Percentiles rank a stretch among this genome's conserved stretches.
These are phyloP conservation scores for Geotrichum australiense DNA, from an alignment of 1,139 yeast genomes.

Conservation along the genomic window DNA sequence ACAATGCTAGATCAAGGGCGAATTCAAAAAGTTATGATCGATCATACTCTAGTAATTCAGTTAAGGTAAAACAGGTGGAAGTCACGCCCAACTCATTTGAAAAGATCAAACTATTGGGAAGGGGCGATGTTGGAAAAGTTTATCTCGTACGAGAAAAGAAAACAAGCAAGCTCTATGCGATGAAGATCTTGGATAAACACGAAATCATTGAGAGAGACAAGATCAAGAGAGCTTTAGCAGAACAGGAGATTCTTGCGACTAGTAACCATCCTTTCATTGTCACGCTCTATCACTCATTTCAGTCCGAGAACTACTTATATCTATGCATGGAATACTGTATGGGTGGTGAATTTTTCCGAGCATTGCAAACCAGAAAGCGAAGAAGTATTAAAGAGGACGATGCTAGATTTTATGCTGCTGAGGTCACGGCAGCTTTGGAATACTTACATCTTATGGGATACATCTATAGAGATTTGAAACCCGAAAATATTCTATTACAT, in stretches of 20 bases:
- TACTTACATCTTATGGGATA: slow-evolving; percentile 94
- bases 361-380: slow-evolving; percentile 82
- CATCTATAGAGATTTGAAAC: slow-evolving; percentile 89
- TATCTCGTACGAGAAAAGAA: slow-evolving; percentile 79
- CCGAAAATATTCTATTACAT: slow-evolving; percentile 87
- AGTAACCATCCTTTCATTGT: slow-evolving; percentile 97
- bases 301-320: slow-evolving; percentile 85
- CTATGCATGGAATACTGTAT: slow-evolving; percentile 98
- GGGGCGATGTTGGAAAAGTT: slow-evolving; percentile 97
- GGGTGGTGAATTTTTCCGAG: slow-evolving; percentile 99
- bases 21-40: slow-evolving; percentile 34
- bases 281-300: slow-evolving; percentile 92
- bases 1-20: slow-evolving; percentile 32
- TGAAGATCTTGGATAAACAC: slow-evolving; percentile 82
- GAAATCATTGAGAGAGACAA: slow-evolving; percentile 96
- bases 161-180: slow-evolving; percentile 73
- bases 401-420: slow-evolving; percentile 93
- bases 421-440: slow-evolving; percentile 94
- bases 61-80: slow-evolving; percentile 65
- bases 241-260: slow-evolving; percentile 92
- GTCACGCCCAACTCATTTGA: slow-evolving; percentile 87
- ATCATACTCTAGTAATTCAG: slow-evolving; percentile 53
- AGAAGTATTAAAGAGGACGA: slow-evolving; percentile 83
- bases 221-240: slow-evolving; percentile 89
- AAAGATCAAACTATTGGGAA: slow-evolving; percentile 79